phyloP scores from a whole-genome alignment of 169 alveolate species.

The Plasmodium sp. region DNA sequence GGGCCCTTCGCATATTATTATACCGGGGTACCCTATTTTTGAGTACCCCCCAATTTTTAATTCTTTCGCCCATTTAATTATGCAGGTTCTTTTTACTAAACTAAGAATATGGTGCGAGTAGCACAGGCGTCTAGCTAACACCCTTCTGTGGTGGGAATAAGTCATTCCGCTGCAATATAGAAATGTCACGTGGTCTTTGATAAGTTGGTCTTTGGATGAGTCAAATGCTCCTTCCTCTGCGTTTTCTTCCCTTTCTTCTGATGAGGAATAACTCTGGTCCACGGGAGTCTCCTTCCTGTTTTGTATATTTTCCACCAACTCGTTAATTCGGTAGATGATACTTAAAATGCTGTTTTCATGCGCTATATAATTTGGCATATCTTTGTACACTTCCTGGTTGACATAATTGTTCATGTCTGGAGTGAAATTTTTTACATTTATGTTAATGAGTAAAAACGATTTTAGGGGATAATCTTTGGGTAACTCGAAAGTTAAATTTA shows the following conservation, averaged over 20 bases:
- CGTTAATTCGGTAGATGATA: conserved; percentile 62
- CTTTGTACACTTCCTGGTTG: conserved; percentile 62
- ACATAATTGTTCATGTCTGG: conserved; percentile 57
- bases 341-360: conserved; percentile 44
- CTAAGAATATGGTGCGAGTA: conserved; percentile 80
- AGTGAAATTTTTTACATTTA: conserved; percentile 69
- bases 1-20: conserved; percentile 81
- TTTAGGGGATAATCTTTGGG: conserved; percentile 75
- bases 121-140: conserved; percentile 74
- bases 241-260: conserved; percentile 16
- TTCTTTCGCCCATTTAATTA: conserved; percentile 81
- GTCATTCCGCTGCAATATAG: conserved; percentile 17
- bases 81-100: conserved; percentile 74
- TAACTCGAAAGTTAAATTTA: conserved; percentile 57
- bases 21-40: conserved; percentile 83
- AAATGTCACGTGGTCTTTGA: not conserved
- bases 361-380: conserved; percentile 41
- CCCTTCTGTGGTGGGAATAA: not conserved
- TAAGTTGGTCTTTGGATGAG: not conserved
- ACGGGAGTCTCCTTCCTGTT: not conserved
- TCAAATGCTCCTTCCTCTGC: not conserved
- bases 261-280: conserved; percentile 1
- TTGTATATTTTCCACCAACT: conserved; percentile 63
- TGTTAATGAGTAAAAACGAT: conserved; percentile 49
- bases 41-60: conserved; percentile 82